Base-by-base conservation (phyloP, 2,329 filamentous ascomycete genomes). In the Aureobasidium sp. region DNA sequence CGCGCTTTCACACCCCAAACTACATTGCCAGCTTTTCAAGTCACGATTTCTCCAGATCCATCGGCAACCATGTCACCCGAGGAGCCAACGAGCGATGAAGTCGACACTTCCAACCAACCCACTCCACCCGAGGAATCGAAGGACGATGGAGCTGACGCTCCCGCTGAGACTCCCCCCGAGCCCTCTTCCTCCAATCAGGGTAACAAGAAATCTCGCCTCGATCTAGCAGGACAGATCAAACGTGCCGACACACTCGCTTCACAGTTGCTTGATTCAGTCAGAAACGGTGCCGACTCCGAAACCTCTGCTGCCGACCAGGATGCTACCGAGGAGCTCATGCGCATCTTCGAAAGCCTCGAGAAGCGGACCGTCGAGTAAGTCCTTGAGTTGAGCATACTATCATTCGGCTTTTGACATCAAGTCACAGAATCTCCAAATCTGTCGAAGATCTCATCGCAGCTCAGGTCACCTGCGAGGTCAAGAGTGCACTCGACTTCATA, bases 181-280 rank as follows among this genome's bases (percentile, higher is more conserved):
- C n/a, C n/a, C n/a, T n/a, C n/a, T n/a, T n/a, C n/a, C 45, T 15
- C 25, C 46, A 17, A 29, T 23, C 23, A 33, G 27, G 9, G 1
- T 9, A 49, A 15, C 46, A 53, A 53, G 49, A 53, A 27, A 40
- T 33, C 33, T n/a, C 49, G 49, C 35, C 49, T 53, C 25, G 49
- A 40, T 17, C 6, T 53, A 4, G 4, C 40, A 10, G 35, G 40
- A 13, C 33, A 53, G 4, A 27, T 53, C 33, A 29, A 53, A 33
- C 49, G 49, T 11, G 49, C 35, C 15, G 15, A 17, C 13, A 29
- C 17, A 13, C 33, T 53, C 4, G 23, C 49, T 21, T 10, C 21
- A 3, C 35, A 38, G 33, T 21, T 53, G 2, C 49, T 21, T 4
- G 8, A 40, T 8, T 23, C 3, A 0, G 49, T 19, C 49, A 27